phyloP scores from a whole-genome alignment of 371 early-diverging fungal species.

The Mortierella sp. region DNA sequence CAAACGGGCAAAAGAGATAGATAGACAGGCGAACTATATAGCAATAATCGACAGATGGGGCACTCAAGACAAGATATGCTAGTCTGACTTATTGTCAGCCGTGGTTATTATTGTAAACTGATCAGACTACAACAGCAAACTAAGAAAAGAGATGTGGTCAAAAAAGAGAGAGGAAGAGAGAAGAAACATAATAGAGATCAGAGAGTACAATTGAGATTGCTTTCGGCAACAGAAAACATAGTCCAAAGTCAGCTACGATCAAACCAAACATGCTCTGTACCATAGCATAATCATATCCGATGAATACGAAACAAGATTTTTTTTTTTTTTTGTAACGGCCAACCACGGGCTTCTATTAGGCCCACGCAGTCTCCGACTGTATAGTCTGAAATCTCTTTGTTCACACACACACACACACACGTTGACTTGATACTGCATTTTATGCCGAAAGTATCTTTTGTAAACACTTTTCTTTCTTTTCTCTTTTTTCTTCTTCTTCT shows the following conservation, averaged over 20 bases:
- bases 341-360: slow-evolving; percentile 8
- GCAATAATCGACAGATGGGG: too few species aligned
- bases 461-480: not conserved
- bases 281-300: too few species aligned
- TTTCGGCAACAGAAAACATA: not conserved
- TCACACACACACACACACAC: not conserved
- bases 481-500: not conserved
- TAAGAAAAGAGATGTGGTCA: too few species aligned
- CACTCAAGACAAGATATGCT: too few species aligned
- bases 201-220: not conserved
- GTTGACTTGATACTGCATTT: too few species aligned
- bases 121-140: too few species aligned
- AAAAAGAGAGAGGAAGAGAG: slow-evolving; percentile 2
- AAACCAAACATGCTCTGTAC: too few species aligned
- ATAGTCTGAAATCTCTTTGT: not conserved
- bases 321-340: not conserved
- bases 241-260: slow-evolving; percentile 1
- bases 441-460: too few species aligned
- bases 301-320: not conserved
- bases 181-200: not conserved
- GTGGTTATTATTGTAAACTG: too few species aligned
- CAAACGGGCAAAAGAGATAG: too few species aligned
- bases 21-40: too few species aligned
- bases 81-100: too few species aligned
- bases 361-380: slow-evolving; percentile 12